A percentile compares a stretch with the other conserved stretches of the same genome.
Evolutionary conservation across 768 basidiomycete genomes (phyloP).

Genomic region (Dioszegia aurantiaca): DNA sequence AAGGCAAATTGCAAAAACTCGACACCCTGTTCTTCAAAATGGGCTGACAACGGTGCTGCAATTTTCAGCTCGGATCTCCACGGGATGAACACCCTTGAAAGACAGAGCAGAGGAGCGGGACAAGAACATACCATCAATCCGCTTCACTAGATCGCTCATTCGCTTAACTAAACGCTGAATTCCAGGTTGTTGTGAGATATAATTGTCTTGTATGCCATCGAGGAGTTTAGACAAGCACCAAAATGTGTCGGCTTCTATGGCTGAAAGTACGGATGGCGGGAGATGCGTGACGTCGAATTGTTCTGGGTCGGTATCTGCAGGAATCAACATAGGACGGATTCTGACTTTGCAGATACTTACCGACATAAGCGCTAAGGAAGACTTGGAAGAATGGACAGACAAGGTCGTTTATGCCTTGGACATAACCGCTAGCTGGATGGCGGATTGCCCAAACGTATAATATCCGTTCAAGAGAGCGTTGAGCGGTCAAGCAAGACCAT

Average conservation of each 20-base stretch:
- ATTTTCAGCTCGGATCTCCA: constrained; percentile 5
- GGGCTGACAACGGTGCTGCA: constrained; percentile 76
- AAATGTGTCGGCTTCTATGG: constrained; percentile 94
- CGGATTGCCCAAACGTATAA: constrained; percentile 99
- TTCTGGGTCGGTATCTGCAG: constrained; percentile 85
- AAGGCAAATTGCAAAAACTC: constrained; percentile 99
- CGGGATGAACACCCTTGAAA: too few relatives aligned
- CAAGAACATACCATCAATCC: constrained; percentile 51
- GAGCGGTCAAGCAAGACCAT: constrained; percentile 88
- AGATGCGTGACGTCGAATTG: constrained; percentile 75
- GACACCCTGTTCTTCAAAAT: constrained; percentile 84
- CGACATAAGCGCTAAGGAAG: constrained; percentile 90
- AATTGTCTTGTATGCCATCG: constrained; percentile 98
- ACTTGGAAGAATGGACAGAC: constrained; percentile 98
- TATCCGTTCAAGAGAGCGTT: constrained; percentile 88
- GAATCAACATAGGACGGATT: background rate
- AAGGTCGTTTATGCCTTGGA: constrained; percentile 98
- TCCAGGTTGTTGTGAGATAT: constrained; percentile 92
- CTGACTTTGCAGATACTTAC: constrained; percentile 53
- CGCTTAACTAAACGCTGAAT: constrained; percentile 88
- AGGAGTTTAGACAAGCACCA: constrained; percentile 95
- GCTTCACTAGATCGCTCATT: constrained; percentile 82
- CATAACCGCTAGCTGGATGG: constrained; percentile 97
- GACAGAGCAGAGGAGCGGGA: background rate
- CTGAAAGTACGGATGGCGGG: constrained; percentile 67